Conservation (phyloP, 345 rosid genomes). For the Pelargonium nanum region DNA sequence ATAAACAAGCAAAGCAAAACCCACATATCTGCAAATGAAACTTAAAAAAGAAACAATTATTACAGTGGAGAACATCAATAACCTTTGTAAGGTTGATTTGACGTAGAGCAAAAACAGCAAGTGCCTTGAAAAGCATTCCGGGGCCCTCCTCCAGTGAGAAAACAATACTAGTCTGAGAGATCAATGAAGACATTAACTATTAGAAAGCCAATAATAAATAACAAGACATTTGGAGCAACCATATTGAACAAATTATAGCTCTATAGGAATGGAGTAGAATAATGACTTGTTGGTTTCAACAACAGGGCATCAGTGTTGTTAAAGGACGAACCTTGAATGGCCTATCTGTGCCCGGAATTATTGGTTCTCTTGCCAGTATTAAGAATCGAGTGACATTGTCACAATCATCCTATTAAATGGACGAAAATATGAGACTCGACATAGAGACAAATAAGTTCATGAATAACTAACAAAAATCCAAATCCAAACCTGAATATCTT, state of each 20-base stretch:
- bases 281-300: not conserved
- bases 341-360: constrained; percentile 74
- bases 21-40: constrained; percentile 4
- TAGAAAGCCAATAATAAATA: too few relatives aligned
- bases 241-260: not conserved
- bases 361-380: constrained; percentile 97
- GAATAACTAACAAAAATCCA: not conserved
- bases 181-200: constrained; percentile 6
- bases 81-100: constrained; percentile 89
- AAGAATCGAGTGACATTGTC: constrained; percentile 89
- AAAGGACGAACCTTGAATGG: constrained; percentile 70
- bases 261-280: not conserved
- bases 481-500: constrained; percentile 83
- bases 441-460: not conserved
- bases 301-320: not conserved
- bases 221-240: not conserved
- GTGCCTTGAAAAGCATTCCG: constrained; percentile 95
- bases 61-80: not conserved
- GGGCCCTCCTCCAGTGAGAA: constrained; percentile 97
- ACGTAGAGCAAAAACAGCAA: constrained; percentile 90
- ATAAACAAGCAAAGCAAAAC: not conserved
- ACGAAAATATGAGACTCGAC: not conserved
- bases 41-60: constrained; percentile 2
- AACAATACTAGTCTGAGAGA: constrained; percentile 77
- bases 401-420: constrained; percentile 49